Base-by-base conservation (phyloP, 495 filamentous ascomycete genomes). In the Apodospora peruviana region DNA sequence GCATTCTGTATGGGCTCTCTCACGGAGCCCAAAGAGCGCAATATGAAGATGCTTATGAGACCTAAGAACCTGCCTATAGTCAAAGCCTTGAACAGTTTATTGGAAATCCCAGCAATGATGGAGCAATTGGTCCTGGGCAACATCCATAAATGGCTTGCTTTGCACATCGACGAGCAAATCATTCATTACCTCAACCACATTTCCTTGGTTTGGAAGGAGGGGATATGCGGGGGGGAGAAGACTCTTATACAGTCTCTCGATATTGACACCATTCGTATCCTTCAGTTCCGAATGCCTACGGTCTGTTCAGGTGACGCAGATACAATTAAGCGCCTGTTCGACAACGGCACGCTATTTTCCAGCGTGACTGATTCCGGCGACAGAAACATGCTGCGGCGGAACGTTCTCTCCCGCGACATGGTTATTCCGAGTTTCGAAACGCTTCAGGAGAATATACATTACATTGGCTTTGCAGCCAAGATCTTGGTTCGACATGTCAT, bases 391-490 rank as follows among this genome's bases (percentile, higher is more conserved):
- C 47, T 50, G 35, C 40, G 19, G 40, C 27, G 40, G 32, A 50
- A 50, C 40, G n/a, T 50, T 29, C 47, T 50, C 22, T 43, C 47
- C 47, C 40, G 40, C 27, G 32, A 50, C n/a, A 44, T 37, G 14
- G 47, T 50, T 44, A 50, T 50, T 39, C 39, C 38, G 24, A 50
- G 47, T 44, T 44, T 50, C 47, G 47, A 50, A 22, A 50, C 40
- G 24, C 24, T 50, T 50, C 24, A 50, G 32, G 47, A 43, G 22
- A 50, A 50, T 16, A 50, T 50, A 21, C 19, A 50, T 43, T 50
- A 43, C 40, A n/a, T 50, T 37, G 32, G 47, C 40, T 37, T 50
- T 24, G 40, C 19, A 37, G 40, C 47, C 18, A 50, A 44, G 24
- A 44, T 50, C 47, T 34, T 50, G 23, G 32, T 44, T 44, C 47